phyloP scores from a whole-genome alignment of 2,329 filamentous ascomycete species.

The Fonsecaea pedrosoi region DNA sequence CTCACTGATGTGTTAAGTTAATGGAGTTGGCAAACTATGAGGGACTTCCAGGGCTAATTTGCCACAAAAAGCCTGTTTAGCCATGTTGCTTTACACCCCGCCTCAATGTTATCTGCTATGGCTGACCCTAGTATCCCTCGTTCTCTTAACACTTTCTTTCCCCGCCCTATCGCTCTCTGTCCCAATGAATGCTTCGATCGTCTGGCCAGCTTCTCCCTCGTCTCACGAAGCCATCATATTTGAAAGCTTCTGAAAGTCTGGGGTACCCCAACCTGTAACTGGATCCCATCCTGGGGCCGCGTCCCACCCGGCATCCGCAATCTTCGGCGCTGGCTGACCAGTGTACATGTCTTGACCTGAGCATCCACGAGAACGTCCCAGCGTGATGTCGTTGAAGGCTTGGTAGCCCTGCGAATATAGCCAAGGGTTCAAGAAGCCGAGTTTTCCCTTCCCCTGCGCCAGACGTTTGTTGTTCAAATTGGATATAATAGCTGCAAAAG shows the following conservation, averaged over 20 bases:
- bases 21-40: not conserved
- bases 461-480: conserved; percentile 70
- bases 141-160: not conserved
- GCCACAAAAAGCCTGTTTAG: not conserved
- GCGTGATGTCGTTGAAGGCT: conserved; percentile 58
- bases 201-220: not conserved
- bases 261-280: conserved; percentile 51
- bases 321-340: conserved; percentile 47
- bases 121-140: not conserved
- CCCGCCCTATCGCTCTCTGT: not conserved
- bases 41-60: too few relatives aligned
- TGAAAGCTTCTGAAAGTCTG: conserved; percentile 23
- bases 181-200: not conserved
- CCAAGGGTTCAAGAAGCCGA: conserved; percentile 70
- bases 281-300: conserved; percentile 60
- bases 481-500: conserved; percentile 67
- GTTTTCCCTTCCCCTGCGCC: conserved; percentile 57
- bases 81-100: not conserved
- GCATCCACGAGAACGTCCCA: conserved; percentile 57
- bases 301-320: conserved; percentile 59
- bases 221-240: conserved; percentile 6
- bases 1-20: not conserved
- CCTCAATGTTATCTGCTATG: not conserved
- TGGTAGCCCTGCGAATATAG: conserved; percentile 57
- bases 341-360: conserved; percentile 48